phyloP scores from a whole-genome alignment of 768 basidiomycete species.

The Grammothele lineata region DNA sequence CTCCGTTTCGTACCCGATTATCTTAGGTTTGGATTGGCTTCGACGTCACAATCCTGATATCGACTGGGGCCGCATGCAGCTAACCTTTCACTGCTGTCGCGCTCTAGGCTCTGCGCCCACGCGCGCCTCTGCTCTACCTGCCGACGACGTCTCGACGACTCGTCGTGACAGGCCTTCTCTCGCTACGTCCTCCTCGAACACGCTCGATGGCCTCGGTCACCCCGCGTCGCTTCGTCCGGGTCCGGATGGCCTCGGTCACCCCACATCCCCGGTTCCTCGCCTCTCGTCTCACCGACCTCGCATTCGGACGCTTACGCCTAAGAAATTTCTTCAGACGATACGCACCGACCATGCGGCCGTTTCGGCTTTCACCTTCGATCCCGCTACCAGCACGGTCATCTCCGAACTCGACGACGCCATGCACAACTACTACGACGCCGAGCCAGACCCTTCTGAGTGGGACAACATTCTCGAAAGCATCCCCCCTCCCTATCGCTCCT shows the following conservation, averaged over 20 bases:
- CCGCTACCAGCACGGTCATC: neutral
- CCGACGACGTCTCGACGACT: too few relatives aligned
- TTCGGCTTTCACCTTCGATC: neutral
- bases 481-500: slow-evolving; percentile 22
- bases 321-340: neutral
- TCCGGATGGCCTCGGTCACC: neutral
- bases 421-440: neutral
- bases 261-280: too few relatives aligned
- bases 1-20: slow-evolving; percentile 8
- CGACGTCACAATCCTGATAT: slow-evolving; percentile 6
- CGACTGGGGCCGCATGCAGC: slow-evolving; percentile 28
- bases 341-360: slow-evolving; percentile 17
- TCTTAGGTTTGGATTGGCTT: neutral
- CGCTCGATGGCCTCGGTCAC: neutral
- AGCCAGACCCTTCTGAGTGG: neutral
- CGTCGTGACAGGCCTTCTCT: too few relatives aligned
- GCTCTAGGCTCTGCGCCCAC: neutral
- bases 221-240: neutral
- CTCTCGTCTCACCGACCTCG: too few relatives aligned
- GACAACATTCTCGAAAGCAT: neutral
- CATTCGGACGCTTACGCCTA: too few relatives aligned
- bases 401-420: neutral
- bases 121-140: neutral
- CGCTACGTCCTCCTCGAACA: neutral
- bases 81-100: slow-evolving; percentile 18